Evolutionary conservation across 2,329 filamentous ascomycete genomes (phyloP), one percentile per base, ranked within the genome.

Genomic region (Colletotrichum brevisporum): DNA sequence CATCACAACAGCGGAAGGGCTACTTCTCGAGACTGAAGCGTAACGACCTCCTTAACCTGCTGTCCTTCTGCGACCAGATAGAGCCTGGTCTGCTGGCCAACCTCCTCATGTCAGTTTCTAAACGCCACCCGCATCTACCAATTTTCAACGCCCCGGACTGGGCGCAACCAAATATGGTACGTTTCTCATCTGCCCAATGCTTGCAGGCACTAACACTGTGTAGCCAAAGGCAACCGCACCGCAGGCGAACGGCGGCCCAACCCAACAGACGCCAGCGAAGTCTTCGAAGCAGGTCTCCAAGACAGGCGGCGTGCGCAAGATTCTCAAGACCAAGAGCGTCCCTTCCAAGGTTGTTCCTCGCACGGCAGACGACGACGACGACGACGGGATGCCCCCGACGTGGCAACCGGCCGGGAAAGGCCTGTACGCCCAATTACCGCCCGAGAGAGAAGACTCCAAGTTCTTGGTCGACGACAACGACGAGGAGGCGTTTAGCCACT

Each of bases 401-500:
- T 84, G 83, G 83, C 31, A 10, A 2, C 31, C 31, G 31, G 31
- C 31, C 31, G 31, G 31, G 9, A 36, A 36, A 36, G 31, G 31
- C 31, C 10, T 36, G 8, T 36, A 36, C 31, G 31, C 31, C 10
- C 31, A 36, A 6, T 10, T 36, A 10, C 71, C 74, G 12, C 77
- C 78, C 0, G 83, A 84, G 69, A 76, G 75, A 8, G 76, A 82
- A 31, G 82, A 84, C 62, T 70, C 74, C n/a, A 58, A 61, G 5
- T 75, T 81, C 31, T 72, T 84, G 18, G 65, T 76, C 31, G 82
- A 83, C 54, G 76, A 79, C 5, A 79, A 83, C 24, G 82, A 83
- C 45, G 80, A 81, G 55, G 80, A 83, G 55, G 77, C 81, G 0
- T 84, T 84, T 55, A 83, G 81, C 51, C 81, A 83, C 60, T 84